These are phyloP conservation scores for Acacia concinna DNA, from an alignment of 331 rosid species.

Conservation along the genomic window DNA sequence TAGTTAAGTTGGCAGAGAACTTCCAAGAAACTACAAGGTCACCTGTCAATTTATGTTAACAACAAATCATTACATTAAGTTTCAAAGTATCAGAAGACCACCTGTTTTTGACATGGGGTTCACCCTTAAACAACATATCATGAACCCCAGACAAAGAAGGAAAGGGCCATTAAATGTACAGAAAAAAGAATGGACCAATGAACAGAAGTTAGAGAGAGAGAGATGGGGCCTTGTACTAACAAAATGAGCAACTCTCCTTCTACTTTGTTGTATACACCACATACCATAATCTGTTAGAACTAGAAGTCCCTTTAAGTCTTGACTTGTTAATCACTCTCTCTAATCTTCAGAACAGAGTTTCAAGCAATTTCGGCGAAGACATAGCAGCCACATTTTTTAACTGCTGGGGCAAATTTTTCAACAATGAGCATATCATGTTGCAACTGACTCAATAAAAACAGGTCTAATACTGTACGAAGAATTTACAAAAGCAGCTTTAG, in stretches of 20 bases:
- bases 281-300: constrained; percentile 42
- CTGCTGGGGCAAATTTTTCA: constrained; percentile 43
- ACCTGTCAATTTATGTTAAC: constrained; percentile 11
- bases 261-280: constrained; percentile 33
- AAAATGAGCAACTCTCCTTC: constrained; percentile 34
- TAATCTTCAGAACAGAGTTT: constrained; percentile 60
- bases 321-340: constrained; percentile 22
- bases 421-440: constrained; percentile 18
- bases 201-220: constrained; percentile 36
- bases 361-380: constrained; percentile 66
- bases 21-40: constrained; percentile 1
- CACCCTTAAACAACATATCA: constrained; percentile 24
- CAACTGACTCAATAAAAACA: neutral
- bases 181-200: constrained; percentile 27
- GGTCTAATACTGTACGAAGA: neutral
- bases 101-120: constrained; percentile 20
- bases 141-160: constrained; percentile 31
- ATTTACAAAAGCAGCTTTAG: neutral
- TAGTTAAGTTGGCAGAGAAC: neutral
- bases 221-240: constrained; percentile 36
- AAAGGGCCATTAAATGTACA: constrained; percentile 32
- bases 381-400: constrained; percentile 67
- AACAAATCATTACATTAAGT: constrained; percentile 29
- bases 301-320: constrained; percentile 36
- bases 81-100: constrained; percentile 25